Evolutionary conservation across 768 basidiomycete species (phyloP), one percentile per base, ranked within the genome.

Genomic region (Suillus spraguei): DNA sequence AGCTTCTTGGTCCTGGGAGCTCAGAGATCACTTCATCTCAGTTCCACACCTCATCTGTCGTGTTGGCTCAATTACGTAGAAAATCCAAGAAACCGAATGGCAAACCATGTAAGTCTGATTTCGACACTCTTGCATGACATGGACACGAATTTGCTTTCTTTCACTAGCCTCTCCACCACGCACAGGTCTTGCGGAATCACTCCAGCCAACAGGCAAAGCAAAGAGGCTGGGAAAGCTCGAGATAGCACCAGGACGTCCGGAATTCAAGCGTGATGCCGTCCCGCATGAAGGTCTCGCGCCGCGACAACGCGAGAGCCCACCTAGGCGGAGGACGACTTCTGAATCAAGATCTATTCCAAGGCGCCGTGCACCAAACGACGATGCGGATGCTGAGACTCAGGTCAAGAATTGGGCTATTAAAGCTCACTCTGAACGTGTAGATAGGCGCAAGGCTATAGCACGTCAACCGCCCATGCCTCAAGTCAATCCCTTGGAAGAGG

Each of bases 401-500:
- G 17, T 53, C 24, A 66, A 65, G 35, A 61, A 65, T 20, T 60
- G 61, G 28, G 66, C 64, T 22, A 53, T 54, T 11, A 38, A 61
- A 22, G 66, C 66, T 1, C 66, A 67, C 35, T 62, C 66, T 4
- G 64, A 67, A 39, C 66, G 66, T 13, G 54, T 39, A 7, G 64
- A 62, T 24, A 58, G 59, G 33, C 64, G 66, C 38, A 54, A 61
- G 5, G 64, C 20, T 7, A 33, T 32, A 20, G 58, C 56, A 36
- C 64, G 60, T 47, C 35, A 52, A 41, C 46, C 47, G 9, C 50
- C 33, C 20, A 64, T 22, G 38, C 61, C 55, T 38, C 32, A 44
- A n/a, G 53, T 63, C 14, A 76, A 72, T 61, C 74, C 74, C 16
- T 65, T 81, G 5, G 70, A 68, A 20, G 69, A 72, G 28, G 77